These are phyloP conservation scores for Ehretia macrophylla DNA, from an alignment of 257 asterid species.

Conservation along the genomic window DNA sequence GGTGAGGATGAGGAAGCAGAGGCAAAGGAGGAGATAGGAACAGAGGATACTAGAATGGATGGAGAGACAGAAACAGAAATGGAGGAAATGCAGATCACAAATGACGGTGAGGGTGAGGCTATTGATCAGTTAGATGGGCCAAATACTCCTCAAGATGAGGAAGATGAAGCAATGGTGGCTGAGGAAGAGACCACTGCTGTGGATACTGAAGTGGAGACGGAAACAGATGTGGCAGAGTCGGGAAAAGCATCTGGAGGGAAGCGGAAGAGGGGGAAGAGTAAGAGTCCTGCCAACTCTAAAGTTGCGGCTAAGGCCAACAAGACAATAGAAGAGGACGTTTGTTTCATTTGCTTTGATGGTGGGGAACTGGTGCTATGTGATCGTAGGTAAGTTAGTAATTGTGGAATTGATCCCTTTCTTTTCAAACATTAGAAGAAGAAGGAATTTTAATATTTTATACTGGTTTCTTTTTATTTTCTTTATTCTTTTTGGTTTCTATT, in stretches of 20 bases:
- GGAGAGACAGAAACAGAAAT: constrained; percentile 24
- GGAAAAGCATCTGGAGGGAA: constrained; percentile 60
- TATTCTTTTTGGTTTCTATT: constrained; percentile 7
- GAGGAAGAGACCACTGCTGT: constrained; percentile 60
- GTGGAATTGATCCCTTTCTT: constrained; percentile 3
- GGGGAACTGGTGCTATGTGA: constrained; percentile 91
- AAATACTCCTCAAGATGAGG: constrained; percentile 44
- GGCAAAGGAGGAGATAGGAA: constrained; percentile 26
- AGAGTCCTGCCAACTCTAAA: constrained; percentile 41
- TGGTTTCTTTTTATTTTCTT: no score
- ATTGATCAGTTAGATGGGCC: constrained; percentile 42
- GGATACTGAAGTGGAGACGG: constrained; percentile 73
- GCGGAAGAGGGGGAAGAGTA: constrained; percentile 65
- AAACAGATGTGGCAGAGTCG: constrained; percentile 55
- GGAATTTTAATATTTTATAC: neutral
- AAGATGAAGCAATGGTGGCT: constrained; percentile 45
- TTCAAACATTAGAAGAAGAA: constrained; percentile 1
- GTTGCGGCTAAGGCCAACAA: constrained; percentile 44
- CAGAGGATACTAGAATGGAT: constrained; percentile 27
- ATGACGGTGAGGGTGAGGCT: constrained; percentile 46
- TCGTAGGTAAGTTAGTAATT: constrained; percentile 54
- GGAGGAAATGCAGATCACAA: constrained; percentile 31
- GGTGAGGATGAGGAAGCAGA: constrained; percentile 19
- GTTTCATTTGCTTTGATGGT: constrained; percentile 98
- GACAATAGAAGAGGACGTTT: constrained; percentile 75